These are phyloP conservation scores for Dunaliella primolecta DNA, from an alignment of 139 green algal species.

Conservation along the genomic window DNA sequence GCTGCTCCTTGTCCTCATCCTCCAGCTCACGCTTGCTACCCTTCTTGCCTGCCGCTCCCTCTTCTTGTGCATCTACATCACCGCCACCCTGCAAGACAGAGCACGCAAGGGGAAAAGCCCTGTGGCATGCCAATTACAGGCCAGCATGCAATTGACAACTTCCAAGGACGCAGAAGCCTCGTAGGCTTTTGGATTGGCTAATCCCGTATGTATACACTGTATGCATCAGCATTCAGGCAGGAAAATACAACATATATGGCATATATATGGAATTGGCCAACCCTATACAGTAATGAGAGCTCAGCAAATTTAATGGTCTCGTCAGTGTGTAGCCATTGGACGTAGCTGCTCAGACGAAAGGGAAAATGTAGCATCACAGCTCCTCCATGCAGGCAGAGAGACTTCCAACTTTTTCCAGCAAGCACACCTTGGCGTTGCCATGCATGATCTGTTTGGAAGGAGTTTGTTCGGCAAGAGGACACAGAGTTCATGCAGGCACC, in stretches of 20 bases:
- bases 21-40: background rate
- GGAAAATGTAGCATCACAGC: background rate
- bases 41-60: background rate
- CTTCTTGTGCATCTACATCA: background rate
- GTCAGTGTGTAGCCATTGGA: background rate
- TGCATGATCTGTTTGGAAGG: too few relatives aligned
- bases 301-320: background rate
- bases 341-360: background rate
- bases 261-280: background rate
- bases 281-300: background rate
- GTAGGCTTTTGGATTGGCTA: too few relatives aligned
- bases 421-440: too few relatives aligned
- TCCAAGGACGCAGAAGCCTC: background rate
- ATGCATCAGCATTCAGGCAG: background rate
- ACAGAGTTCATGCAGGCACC: too few relatives aligned
- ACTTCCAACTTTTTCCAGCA: too few relatives aligned
- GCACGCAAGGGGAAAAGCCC: background rate
- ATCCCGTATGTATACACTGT: too few relatives aligned
- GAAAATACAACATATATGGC: background rate
- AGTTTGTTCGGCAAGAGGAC: too few relatives aligned
- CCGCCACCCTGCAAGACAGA: background rate
- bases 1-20: background rate
- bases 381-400: too few relatives aligned
- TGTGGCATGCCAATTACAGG: background rate
- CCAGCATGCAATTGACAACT: background rate